Evolutionary conservation across 257 asterid species (phyloP).

Genomic region (Osmanthus fragrans): DNA sequence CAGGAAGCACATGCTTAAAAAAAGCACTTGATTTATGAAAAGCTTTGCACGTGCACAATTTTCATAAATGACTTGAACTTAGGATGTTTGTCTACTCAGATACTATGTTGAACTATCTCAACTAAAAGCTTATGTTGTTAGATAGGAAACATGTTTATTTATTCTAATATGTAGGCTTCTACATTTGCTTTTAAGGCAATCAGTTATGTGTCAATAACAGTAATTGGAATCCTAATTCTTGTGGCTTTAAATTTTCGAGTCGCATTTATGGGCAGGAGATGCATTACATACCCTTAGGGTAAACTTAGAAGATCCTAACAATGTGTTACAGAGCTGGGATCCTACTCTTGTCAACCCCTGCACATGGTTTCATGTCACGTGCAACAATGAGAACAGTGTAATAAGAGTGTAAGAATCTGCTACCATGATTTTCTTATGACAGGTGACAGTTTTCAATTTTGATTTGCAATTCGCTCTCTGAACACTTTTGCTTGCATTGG

Average conservation of each 20-base stretch:
- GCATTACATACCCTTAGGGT: conserved; percentile 79
- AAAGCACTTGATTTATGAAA: background rate
- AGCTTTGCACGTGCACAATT: background rate
- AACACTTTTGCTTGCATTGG: background rate
- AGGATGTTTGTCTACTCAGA: background rate
- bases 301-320: conserved; percentile 85
- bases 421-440: conserved; percentile 3
- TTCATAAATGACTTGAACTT: background rate
- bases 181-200: background rate
- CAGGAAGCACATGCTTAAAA: background rate
- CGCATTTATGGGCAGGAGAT: conserved; percentile 64
- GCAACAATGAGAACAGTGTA: conserved; percentile 96
- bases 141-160: no score
- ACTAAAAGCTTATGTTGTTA: background rate
- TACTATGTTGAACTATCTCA: background rate
- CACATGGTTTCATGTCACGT: conserved; percentile 99
- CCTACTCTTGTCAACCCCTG: conserved; percentile 99
- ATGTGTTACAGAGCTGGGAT: conserved; percentile 97
- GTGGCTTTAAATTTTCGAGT: conserved; percentile 16
- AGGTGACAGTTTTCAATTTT: background rate
- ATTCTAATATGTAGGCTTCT: no score
- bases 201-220: background rate
- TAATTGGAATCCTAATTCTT: background rate
- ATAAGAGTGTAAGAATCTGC: conserved; percentile 79
- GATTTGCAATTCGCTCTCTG: background rate